phyloP scores from a whole-genome alignment of 345 rosid species.

The Combretum micranthum region DNA sequence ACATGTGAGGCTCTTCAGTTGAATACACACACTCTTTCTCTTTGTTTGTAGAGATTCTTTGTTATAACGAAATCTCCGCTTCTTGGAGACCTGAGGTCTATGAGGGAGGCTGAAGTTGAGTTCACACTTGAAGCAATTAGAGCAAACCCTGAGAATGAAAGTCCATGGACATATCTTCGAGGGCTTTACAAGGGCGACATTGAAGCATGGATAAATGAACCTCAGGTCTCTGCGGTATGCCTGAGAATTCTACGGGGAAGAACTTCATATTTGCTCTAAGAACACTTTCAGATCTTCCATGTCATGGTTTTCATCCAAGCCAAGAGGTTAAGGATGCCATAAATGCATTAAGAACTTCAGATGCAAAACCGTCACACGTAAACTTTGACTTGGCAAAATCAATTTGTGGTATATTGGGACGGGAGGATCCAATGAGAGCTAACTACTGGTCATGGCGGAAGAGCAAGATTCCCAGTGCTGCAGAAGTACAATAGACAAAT shows the following conservation, averaged over 20 bases:
- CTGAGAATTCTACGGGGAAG: constrained; percentile 46
- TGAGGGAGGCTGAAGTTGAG: constrained; percentile 75
- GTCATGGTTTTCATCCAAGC: constrained; percentile 53
- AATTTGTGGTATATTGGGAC: constrained; percentile 53
- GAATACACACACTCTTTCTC: constrained; percentile 1
- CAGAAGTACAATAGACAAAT: too few relatives aligned
- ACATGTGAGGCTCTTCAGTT: too few relatives aligned
- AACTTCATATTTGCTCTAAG: constrained; percentile 56
- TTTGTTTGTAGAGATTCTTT: constrained; percentile 55
- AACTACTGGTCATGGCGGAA: constrained; percentile 82
- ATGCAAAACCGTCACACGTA: constrained; percentile 21
- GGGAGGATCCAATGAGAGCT: constrained; percentile 60
- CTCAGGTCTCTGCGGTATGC: constrained; percentile 53
- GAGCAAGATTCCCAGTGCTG: constrained; percentile 26
- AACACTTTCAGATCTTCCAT: constrained; percentile 69
- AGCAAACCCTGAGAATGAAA: constrained; percentile 61
- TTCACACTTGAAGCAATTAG: constrained; percentile 56
- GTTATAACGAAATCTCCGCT: constrained; percentile 63
- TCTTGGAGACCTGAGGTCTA: constrained; percentile 57
- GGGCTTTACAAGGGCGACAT: constrained; percentile 65
- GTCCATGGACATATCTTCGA: constrained; percentile 83
- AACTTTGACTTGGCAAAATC: constrained; percentile 39
- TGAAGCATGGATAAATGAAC: constrained; percentile 45
- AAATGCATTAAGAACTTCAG: constrained; percentile 35
- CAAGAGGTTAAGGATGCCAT: constrained; percentile 53